Base-by-base conservation (phyloP, 1,139 yeast genomes). In the Blastobotrys aristatus region DNA sequence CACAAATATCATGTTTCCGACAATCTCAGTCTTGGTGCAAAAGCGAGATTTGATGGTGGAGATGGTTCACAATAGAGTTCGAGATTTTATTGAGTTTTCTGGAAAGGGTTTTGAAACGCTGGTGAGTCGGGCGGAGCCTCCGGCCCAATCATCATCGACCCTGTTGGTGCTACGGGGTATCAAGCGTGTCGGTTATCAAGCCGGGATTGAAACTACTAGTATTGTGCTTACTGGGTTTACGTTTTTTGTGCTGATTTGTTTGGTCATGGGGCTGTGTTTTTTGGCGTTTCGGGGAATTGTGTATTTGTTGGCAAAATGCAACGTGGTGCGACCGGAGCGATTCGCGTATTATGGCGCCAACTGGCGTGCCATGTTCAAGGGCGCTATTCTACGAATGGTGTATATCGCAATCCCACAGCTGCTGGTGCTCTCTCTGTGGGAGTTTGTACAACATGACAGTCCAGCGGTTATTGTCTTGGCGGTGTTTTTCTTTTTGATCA, bases 141-240 rank as follows among this genome's bases (percentile, higher is more conserved):
- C 52, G 10, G 59, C 60, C 22, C 44, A 55, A 42, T 48, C 54
- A 20, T 49, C 61, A n/a, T 41, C 56, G n/a, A 58, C 63, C 3
- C 56, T 67, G 44, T 48, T 64, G 44, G 87, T 90, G 33, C 69
- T 90, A 50, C 77, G 97, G 64, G 98, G 98, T 58, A 82, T 92
- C 56, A 89, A 88, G 67, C 82, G 98, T 68, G 94, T 90, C n/a
- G 82, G 96, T 0, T 92, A 75, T 65, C 72, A 82, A 54, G 89
- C 96, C 11, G 78, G 77, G 16, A 88, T 92, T 58, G 98, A 92
- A 68, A 75, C 84, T 55, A 86, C 97, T 14, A 78, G 82, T 57
- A 69, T 89, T 48, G 94, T 89, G 63, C 73, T 92, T 68, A 92
- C 97, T 0, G 84, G 90, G 50, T 80, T 88, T 53, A 85, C 87